phyloP scores from a whole-genome alignment of 176 grass and related monocot genomes.

The Triticum turgidum region DNA sequence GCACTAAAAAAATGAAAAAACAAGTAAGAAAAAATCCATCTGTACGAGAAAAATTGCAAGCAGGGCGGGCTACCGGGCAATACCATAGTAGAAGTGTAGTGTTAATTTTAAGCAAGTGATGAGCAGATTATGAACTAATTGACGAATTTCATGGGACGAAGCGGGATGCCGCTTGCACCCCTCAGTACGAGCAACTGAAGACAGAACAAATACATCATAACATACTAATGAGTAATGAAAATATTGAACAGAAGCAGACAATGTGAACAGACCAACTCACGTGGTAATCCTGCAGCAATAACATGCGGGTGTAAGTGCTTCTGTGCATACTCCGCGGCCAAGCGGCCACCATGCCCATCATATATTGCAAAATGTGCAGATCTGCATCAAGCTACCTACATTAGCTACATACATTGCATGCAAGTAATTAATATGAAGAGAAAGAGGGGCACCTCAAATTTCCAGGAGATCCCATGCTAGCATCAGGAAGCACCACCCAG shows the following conservation, averaged over 20 bases:
- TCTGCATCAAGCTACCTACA: slow-evolving; percentile 34
- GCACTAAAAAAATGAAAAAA: not conserved
- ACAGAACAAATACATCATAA: not conserved
- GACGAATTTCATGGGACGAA: no score
- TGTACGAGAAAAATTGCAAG: no score
- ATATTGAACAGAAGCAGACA: slow-evolving; percentile 35
- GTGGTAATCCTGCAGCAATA: slow-evolving; percentile 89
- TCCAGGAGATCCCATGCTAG: slow-evolving; percentile 40
- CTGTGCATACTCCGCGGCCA: slow-evolving; percentile 79
- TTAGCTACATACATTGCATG: not conserved
- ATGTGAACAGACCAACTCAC: slow-evolving; percentile 98
- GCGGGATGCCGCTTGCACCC: no score
- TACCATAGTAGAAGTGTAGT: no score
- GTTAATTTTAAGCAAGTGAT: no score
- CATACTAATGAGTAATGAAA: not conserved
- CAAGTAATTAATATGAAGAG: not conserved
- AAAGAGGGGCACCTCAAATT: slow-evolving; percentile 57
- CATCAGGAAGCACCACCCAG: slow-evolving; percentile 67
- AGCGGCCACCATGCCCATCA: slow-evolving; percentile 79
- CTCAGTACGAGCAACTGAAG: not conserved
- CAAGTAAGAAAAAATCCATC: not conserved
- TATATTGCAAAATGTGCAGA: slow-evolving; percentile 86
- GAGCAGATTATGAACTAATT: no score
- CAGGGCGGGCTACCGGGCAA: no score
- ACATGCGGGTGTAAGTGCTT: slow-evolving; percentile 84